phyloP scores from a whole-genome alignment of 306 rosid species.

The Lathyrus tuberosus region DNA sequence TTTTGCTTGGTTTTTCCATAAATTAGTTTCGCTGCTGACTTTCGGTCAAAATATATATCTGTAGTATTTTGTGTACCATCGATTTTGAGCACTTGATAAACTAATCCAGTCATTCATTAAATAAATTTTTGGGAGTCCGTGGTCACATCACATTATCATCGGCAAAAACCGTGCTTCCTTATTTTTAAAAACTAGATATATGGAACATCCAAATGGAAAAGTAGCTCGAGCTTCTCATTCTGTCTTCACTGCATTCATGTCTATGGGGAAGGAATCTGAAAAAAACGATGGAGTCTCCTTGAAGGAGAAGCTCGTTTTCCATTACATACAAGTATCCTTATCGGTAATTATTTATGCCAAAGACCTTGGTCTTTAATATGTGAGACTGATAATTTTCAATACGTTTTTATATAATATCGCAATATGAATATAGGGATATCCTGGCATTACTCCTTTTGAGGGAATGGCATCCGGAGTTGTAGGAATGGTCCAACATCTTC shows the following conservation, averaged over 20 bases:
- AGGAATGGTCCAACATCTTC: slow-evolving; percentile 78
- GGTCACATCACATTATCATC: too few relatives aligned
- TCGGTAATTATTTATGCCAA: slow-evolving; percentile 52
- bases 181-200: slow-evolving; percentile 63
- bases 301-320: slow-evolving; percentile 92
- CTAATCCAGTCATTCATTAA: slow-evolving; percentile 5
- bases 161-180: slow-evolving; percentile 45
- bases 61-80: too few relatives aligned
- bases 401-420: slow-evolving; percentile 25
- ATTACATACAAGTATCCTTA: slow-evolving; percentile 77
- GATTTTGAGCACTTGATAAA: too few relatives aligned
- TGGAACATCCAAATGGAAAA: slow-evolving; percentile 87
- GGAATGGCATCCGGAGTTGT: slow-evolving; percentile 95
- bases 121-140: slow-evolving; percentile 26
- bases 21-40: background rate
- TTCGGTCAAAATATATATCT: slow-evolving; percentile 12
- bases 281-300: slow-evolving; percentile 52
- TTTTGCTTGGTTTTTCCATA: background rate
- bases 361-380: slow-evolving; percentile 20
- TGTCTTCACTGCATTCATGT: slow-evolving; percentile 64
- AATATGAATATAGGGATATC: slow-evolving; percentile 70
- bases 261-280: slow-evolving; percentile 66
- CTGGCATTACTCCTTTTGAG: slow-evolving; percentile 85
- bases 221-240: slow-evolving; percentile 88
- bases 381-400: slow-evolving; percentile 11